Conservation (phyloP, 441 rosid species). For the Erodium trifolium region DNA sequence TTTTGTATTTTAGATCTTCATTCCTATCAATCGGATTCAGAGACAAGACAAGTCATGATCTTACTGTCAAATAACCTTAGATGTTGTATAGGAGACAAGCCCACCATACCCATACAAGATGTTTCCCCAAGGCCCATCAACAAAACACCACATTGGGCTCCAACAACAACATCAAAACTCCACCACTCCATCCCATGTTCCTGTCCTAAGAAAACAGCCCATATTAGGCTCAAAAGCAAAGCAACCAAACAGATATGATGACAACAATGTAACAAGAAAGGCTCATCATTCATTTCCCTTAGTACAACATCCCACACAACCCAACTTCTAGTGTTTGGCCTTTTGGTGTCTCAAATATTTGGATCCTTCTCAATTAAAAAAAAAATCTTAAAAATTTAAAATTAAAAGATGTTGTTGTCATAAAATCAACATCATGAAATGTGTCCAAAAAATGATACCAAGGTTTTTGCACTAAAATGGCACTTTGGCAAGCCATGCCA, state of each 20-base stretch:
- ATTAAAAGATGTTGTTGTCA: too few relatives aligned
- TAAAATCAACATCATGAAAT: too few relatives aligned
- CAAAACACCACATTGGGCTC: neutral
- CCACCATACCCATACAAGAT: too few relatives aligned
- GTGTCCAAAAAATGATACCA: too few relatives aligned
- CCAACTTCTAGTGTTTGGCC: slow-evolving; percentile 18
- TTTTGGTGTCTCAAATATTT: slow-evolving; percentile 4
- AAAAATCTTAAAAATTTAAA: too few relatives aligned
- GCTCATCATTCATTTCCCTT: slow-evolving; percentile 1
- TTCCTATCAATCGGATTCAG: too few relatives aligned
- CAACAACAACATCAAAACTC: neutral
- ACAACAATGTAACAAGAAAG: neutral
- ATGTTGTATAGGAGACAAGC: too few relatives aligned
- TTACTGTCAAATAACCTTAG: too few relatives aligned
- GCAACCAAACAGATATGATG: neutral
- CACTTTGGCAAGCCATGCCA: slow-evolving; percentile 15
- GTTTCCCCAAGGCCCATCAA: neutral
- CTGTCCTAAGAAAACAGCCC: neutral
- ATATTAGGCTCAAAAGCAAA: neutral
- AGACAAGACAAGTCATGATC: too few relatives aligned
- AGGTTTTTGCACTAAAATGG: slow-evolving; percentile 11
- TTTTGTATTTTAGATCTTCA: too few relatives aligned
- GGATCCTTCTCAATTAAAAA: too few relatives aligned
- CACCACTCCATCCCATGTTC: neutral
- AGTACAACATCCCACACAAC: slow-evolving; percentile 15